These are phyloP conservation scores for Sugiyamaella castrensis DNA, from an alignment of 1,139 yeast species.

Conservation along the genomic window DNA sequence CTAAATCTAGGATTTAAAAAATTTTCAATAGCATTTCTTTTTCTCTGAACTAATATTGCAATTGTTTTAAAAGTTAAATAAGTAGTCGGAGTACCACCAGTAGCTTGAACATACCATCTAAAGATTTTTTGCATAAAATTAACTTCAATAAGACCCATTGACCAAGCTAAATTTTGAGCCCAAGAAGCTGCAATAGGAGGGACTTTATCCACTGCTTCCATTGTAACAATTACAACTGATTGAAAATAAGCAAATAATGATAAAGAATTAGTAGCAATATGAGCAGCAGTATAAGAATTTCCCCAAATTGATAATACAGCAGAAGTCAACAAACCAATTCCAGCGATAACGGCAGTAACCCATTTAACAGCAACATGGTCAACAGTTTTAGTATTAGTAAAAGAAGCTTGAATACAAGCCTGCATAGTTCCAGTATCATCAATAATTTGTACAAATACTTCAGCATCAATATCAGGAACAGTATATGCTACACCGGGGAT, in stretches of 20 bases:
- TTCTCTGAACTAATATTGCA: slow-evolving; percentile 74
- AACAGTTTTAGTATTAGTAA: slow-evolving; percentile 86
- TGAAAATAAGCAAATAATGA: slow-evolving; percentile 92
- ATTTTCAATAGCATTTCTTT: slow-evolving; percentile 32
- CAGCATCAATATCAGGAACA: slow-evolving; percentile 94
- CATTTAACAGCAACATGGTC: slow-evolving; percentile 92
- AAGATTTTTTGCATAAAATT: slow-evolving; percentile 81
- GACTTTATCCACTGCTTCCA: slow-evolving; percentile 91
- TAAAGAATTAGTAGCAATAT: slow-evolving; percentile 91
- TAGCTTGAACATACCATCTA: slow-evolving; percentile 91
- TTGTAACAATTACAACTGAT: slow-evolving; percentile 83
- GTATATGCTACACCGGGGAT: slow-evolving; percentile 86
- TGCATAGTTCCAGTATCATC: slow-evolving; percentile 45
- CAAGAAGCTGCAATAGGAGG: slow-evolving; percentile 98
- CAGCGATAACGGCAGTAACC: slow-evolving; percentile 96
- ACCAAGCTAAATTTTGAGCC: slow-evolving; percentile 96
- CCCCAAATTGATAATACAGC: slow-evolving; percentile 88
- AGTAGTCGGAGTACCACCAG: slow-evolving; percentile 86
- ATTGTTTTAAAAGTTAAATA: slow-evolving; percentile 46
- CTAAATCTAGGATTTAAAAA: slow-evolving; percentile 27
- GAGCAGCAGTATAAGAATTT: slow-evolving; percentile 92
- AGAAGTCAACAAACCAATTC: slow-evolving; percentile 81
- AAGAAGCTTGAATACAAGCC: slow-evolving; percentile 88
- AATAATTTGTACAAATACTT: slow-evolving; percentile 68
- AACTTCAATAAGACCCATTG: slow-evolving; percentile 80